phyloP scores from a whole-genome alignment of 1,284 basidiomycete genomes.

The Phylloboletellus chloephorus region DNA sequence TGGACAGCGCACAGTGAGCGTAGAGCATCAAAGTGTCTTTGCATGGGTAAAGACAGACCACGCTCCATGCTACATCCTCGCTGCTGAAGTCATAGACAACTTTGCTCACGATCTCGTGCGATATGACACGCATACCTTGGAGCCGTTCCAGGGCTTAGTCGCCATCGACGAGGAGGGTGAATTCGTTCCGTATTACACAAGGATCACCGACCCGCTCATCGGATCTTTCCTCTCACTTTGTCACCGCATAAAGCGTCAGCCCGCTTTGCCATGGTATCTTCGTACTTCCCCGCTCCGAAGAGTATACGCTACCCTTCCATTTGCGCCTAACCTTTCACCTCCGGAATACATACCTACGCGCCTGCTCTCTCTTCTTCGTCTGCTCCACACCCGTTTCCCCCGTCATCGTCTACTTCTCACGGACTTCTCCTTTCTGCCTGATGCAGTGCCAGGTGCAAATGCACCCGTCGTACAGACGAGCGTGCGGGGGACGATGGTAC shows the following conservation, averaged over 20 bases:
- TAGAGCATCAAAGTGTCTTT: slow-evolving; percentile 83
- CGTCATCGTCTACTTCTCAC: slow-evolving; percentile 87
- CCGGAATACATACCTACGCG: slow-evolving; percentile 94
- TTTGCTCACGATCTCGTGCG: slow-evolving; percentile 95
- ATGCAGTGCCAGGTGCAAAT: slow-evolving; percentile 79
- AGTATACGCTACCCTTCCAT: slow-evolving; percentile 69
- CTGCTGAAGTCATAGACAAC: slow-evolving; percentile 97
- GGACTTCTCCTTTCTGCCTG: slow-evolving; percentile 87
- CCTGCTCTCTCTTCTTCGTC: slow-evolving; percentile 79
- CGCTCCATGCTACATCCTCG: slow-evolving; percentile 89
- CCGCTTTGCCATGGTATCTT: slow-evolving; percentile 55
- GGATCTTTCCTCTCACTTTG: slow-evolving; percentile 65
- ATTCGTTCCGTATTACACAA: slow-evolving; percentile 82
- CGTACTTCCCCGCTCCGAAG: slow-evolving; percentile 50
- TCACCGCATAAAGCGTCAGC: slow-evolving; percentile 47
- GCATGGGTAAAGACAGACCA: slow-evolving; percentile 75
- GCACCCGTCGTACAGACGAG: slow-evolving; percentile 97
- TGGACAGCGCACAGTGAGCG: slow-evolving; percentile 51
- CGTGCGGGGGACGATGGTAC: slow-evolving; percentile 77
- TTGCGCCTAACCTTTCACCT: slow-evolving; percentile 86
- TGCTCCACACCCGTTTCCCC: slow-evolving; percentile 83
- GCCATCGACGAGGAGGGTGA: slow-evolving; percentile 81
- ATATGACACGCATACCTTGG: slow-evolving; percentile 73
- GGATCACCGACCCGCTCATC: slow-evolving; percentile 83
- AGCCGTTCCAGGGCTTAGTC: slow-evolving; percentile 83